Base-by-base conservation (phyloP, 169 alveolate genomes). In the Cryptosporidium sp. region DNA sequence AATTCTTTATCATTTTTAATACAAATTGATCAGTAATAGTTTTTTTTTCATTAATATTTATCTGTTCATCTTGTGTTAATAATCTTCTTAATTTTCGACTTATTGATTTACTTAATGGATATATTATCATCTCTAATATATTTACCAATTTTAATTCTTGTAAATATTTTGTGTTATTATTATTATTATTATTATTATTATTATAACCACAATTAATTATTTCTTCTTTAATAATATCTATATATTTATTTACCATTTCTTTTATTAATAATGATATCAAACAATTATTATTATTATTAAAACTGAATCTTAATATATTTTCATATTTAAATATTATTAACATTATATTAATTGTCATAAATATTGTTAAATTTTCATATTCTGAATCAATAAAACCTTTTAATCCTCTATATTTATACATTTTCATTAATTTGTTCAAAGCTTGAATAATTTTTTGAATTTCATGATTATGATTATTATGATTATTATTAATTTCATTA, bases 281-380 rank as follows among this genome's bases (percentile, higher is more conserved):
- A 37, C 42, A 37, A 39, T 85, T 85, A 23, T 73, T 68, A 23
- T 84, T 85, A 9, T 80, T 87, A 23, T 71, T 69, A 56, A 70
- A 68, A 23, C 68, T 53, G 9, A 56, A 73, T 53, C 65, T 89
- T 60, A 65, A 61, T 60, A 71, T 75, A 26, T 86, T 73, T 42
- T 85, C 91, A 29, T 85, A 62, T 84, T 89, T 89, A 33, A 26
- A 60, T 62, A 48, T 80, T 8, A 70, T 61, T 1, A 67, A 67
- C 60, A 71, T 84, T 39, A 85, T 51, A 33, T 89, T 91, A 75
- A 73, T 85, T 44, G 68, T 60, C 67, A 80, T 48, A 33, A 80
- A 21, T 58, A 89, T 69, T 16, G 69, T 89, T 6, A 69, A 56
- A 23, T 56, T 21, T 58, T 84, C 73, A 67, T 75, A 70, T 4